phyloP scores from a whole-genome alignment of 805 yeast species.

The Spathaspora boniae region DNA sequence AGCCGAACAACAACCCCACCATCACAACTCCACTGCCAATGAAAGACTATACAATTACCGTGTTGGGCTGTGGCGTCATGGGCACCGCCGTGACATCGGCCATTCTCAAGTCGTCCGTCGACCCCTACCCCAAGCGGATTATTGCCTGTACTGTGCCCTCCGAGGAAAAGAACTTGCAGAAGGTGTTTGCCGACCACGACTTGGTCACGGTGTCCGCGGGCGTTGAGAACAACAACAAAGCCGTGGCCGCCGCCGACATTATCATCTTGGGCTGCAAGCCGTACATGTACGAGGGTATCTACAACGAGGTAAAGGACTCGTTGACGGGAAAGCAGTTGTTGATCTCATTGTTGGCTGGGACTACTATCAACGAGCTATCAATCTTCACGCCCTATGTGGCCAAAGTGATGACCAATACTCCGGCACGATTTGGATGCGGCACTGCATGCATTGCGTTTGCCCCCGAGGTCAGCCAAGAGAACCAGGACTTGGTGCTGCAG shows the following conservation, averaged over 20 bases:
- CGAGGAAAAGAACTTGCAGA: constrained; percentile 47
- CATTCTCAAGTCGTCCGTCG: constrained; percentile 47
- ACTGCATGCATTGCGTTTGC: constrained; percentile 90
- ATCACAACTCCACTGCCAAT: constrained; percentile 10
- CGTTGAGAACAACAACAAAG: constrained; percentile 45
- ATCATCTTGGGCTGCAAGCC: constrained; percentile 89
- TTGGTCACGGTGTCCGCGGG: constrained; percentile 51
- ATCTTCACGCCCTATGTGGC: constrained; percentile 59
- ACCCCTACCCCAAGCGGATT: constrained; percentile 64
- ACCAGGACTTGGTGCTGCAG: constrained; percentile 47
- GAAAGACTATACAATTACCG: constrained; percentile 57
- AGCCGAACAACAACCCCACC: too few species aligned
- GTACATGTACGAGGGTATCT: constrained; percentile 61
- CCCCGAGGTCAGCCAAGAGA: constrained; percentile 36
- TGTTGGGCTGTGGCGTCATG: constrained; percentile 93
- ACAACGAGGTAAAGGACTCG: constrained; percentile 45
- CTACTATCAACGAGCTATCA: constrained; percentile 69
- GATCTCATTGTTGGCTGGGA: constrained; percentile 88
- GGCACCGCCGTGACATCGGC: constrained; percentile 91
- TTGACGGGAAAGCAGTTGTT: constrained; percentile 54
- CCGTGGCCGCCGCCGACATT: constrained; percentile 63
- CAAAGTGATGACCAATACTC: constrained; percentile 97
- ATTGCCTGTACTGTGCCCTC: constrained; percentile 64
- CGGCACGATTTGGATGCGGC: constrained; percentile 89
- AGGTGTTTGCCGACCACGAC: constrained; percentile 32